Base-by-base conservation (phyloP, 2,329 filamentous ascomycete species). In the Arthrobotrys conoides region DNA sequence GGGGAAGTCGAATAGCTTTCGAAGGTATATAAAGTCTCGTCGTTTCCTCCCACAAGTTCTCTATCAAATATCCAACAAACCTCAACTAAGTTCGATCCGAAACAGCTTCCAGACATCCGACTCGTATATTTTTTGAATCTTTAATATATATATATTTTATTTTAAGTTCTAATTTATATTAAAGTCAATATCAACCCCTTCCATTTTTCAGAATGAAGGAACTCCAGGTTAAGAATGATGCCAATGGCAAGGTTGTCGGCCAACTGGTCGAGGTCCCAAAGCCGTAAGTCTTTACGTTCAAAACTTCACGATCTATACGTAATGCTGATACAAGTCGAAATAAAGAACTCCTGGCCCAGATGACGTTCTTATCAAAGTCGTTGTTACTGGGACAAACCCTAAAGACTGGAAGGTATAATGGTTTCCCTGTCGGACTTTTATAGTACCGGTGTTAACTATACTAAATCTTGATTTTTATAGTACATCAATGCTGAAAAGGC, bases 331-430 rank as follows among this genome's bases (percentile, higher is more conserved):
- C 8, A 12, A 59, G 20, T 20, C 30, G 9, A 5, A 30, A 22
- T 66, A 6, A 12, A 80, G 79, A 20, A 48, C 66, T 10, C 80
- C 80, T 8, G 59, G 59, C 16, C 81, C 83, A 0, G 83, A 85
- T 72, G 84, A 87, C 49, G 82, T 87, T 36, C 81, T 86, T 24
- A 86, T 86, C 82, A 84, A 84, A 71, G 85, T 86, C 41, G 81
- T 85, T 12, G 84, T 86, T 63, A 85, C 84, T 67, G 86, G 86
- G 9, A 86, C 84, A 20, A 87, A 87, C 81, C 87, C 86, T 6
- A 87, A 87, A 80, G 86, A 87, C 71, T 82, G 81, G 82, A 82
- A 83, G 65, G 76, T 80, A 48, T 20, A 41, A 41, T 14, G 6
- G 9, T 16, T 41, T 41, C 12, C 30, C 48, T 46, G 49, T 24